Conservation (phyloP, 345 rosid genomes). For the Capsella bursapastoris region DNA sequence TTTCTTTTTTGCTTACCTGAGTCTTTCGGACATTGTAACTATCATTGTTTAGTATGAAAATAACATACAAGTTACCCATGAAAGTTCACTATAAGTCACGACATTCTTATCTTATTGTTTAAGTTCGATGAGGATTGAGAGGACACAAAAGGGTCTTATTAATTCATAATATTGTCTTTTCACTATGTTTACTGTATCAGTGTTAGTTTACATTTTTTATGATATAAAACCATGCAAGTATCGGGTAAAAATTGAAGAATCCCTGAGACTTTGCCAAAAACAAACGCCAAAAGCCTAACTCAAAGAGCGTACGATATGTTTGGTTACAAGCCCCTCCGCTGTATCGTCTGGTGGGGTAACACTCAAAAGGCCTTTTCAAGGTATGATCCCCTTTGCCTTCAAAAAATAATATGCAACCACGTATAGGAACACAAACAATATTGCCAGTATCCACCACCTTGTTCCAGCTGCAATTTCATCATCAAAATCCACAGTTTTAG, state of each 20-base stretch:
- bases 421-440: slow-evolving; percentile 34
- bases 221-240: slow-evolving; percentile 22
- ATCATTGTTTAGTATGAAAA: slow-evolving; percentile 12
- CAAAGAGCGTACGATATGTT: background rate
- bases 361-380: background rate
- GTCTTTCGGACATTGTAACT: slow-evolving; percentile 34
- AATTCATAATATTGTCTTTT: slow-evolving; percentile 1
- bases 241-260: slow-evolving; percentile 7
- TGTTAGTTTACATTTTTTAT: slow-evolving; percentile 24
- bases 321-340: slow-evolving; percentile 11
- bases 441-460: slow-evolving; percentile 7
- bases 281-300: background rate
- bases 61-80: background rate
- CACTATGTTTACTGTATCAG: background rate
- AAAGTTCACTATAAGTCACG: background rate
- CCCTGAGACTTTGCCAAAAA: background rate
- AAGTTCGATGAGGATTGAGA: background rate
- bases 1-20: background rate
- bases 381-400: slow-evolving; percentile 33
- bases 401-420: slow-evolving; percentile 37
- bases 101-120: background rate
- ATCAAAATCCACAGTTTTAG: slow-evolving; percentile 14
- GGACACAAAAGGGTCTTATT: background rate
- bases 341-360: background rate
- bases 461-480: slow-evolving; percentile 40